Conservation (phyloP, 2,329 filamentous ascomycete genomes). For the Hypoxylon sp. region DNA sequence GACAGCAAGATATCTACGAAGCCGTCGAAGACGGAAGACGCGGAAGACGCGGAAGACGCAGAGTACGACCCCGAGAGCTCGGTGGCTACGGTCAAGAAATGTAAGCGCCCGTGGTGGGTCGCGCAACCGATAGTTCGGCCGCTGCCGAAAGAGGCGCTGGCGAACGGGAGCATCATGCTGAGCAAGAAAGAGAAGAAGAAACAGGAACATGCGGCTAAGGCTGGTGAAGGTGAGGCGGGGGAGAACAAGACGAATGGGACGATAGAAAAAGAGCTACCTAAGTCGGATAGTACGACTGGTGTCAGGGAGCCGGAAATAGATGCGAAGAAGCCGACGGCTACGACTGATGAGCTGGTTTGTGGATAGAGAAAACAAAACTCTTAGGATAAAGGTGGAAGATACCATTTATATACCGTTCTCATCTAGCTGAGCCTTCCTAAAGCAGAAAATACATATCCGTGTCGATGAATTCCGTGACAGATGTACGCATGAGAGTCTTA, state of each 20-base stretch:
- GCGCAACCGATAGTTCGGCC: conserved; percentile 89
- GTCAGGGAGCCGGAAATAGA: conserved; percentile 46
- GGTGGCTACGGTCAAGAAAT: conserved; percentile 75
- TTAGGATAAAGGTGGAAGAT: conserved; percentile 9
- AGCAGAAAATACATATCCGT: background rate
- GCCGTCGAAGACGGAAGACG: conserved; percentile 38
- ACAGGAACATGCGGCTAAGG: conserved; percentile 51
- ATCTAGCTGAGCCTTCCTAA: background rate
- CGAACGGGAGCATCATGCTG: conserved; percentile 79
- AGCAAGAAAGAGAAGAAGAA: conserved; percentile 75
- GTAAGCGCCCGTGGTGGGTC: conserved; percentile 88
- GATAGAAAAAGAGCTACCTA: conserved; percentile 40
- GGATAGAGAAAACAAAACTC: conserved; percentile 38
- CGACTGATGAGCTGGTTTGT: conserved; percentile 46
- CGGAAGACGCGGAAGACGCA: conserved; percentile 45
- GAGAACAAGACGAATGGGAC: conserved; percentile 11
- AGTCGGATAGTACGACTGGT: conserved; percentile 39
- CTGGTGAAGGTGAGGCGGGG: conserved; percentile 25
- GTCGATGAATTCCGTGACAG: too few species aligned
- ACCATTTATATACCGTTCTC: conserved; percentile 1
- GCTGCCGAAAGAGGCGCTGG: conserved; percentile 86
- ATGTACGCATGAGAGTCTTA: too few species aligned
- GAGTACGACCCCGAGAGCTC: conserved; percentile 67
- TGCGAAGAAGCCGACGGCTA: conserved; percentile 35
- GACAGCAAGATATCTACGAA: conserved; percentile 19